Base-by-base conservation (phyloP, 2,329 filamentous ascomycete genomes). In the Lasiodiplodia hormozganensis region DNA sequence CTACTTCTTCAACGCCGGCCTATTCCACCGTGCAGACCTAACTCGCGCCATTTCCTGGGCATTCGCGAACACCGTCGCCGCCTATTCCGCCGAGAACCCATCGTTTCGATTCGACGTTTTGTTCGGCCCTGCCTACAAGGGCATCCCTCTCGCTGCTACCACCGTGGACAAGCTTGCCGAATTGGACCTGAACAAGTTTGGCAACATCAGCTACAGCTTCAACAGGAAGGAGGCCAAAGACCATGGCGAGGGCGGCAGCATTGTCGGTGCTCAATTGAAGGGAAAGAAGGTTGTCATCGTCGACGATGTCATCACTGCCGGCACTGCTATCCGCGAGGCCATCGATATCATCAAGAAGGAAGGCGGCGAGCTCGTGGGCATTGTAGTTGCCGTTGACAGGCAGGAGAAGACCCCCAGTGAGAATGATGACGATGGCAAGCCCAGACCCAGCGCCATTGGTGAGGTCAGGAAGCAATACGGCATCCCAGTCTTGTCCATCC, bases 1-100 rank as follows among this genome's bases (percentile, higher is more conserved):
- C 52, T 98, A 98, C 87, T 98, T 98, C 86, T 97, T 98, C 89
- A 97, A 97, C 81, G 94, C 94, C 57, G 94, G 94, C 70, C 89
- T 92, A 75, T 96, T 98, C 82, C 93, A 96, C 85, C 90, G 90
- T 65, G 91, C 91, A 25, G 86, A 90, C 70, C 88, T 97, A 36
- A 88, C 96, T 71, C 87, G 87, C 71, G 89, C 93, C 68, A 92
- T 97, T 73, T 88, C 91, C 65, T 87, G 89, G 51, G 94, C 95
- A 69, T 98, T 95, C 81, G 95, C 95, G 1, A 83, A 85, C 67
- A 85, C 86, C 1, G 79, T 89, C 52, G 81, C 84, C 65, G 73
- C 79, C n/a, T 80, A 86, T 71, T 81, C 82, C 52, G 69, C 75
- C 1, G 56, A 77, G 16, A 70, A 83, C 74, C 65, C 60, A 60